Evolutionary conservation across 768 basidiomycete genomes (phyloP), one percentile per base, ranked within the genome.

Genomic region (Neoboletus brunneissimus): DNA sequence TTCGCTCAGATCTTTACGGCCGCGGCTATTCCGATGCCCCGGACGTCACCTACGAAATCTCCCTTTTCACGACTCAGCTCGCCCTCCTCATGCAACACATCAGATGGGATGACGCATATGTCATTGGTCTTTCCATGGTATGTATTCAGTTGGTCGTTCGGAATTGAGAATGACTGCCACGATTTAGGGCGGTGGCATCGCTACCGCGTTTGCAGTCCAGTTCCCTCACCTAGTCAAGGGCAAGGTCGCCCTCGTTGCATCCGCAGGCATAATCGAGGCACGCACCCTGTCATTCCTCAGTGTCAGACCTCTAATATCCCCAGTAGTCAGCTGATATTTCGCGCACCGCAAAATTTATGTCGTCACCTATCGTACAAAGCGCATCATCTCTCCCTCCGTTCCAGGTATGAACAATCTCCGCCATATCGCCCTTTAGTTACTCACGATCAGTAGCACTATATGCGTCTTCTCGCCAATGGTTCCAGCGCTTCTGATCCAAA

Each of bases 11-110:
- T 73, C 75, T 91, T 20, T 91, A 89, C 57, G 91, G 89, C 13
- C 81, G 90, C 38, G 90, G 90, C 5, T 93, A 91, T 71, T 89
- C 89, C 1, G 89, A 89, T 54, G 89, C 89, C 1, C 90, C 90
- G 0, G 79, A 84, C 22, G 82, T 80, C 16, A 81, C 79, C 4
- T 89, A 92, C 67, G 80, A 89, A 59, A 72, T 81, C 1, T 72
- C 76, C 6, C 75, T 93, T 4, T 87, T 87, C 66, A 83, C 84
- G 1, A 84, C 83, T 0, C 90, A 92, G 63, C 85, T 93, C n/a
- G 91, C 91, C 0, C 78, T 91, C 7, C 80, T 93, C 48, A 81
- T 93, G 79, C 90, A 92, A 59, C 82, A 91, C 59, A 69, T 91
- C 45, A 79, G 77, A 51, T 93, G 90, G 89, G 77, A 81, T 11